phyloP scores from a whole-genome alignment of 2,329 filamentous ascomycete species.

The Alternaria brassicae region DNA sequence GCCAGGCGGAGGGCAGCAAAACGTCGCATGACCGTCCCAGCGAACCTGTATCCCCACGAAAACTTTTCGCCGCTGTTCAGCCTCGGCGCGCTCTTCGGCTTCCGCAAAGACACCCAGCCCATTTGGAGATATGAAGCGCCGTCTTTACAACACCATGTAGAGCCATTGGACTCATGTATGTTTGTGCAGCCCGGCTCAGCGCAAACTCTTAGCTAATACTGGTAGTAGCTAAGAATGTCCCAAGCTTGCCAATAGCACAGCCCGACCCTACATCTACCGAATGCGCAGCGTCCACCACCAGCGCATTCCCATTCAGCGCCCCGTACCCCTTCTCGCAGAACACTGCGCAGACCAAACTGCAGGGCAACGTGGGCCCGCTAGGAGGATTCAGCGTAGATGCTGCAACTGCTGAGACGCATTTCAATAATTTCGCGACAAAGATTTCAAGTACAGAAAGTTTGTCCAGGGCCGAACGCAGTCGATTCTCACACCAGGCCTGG shows the following conservation, averaged over 20 bases:
- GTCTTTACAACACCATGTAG: slow-evolving; percentile 23
- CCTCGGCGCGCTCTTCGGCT: slow-evolving; percentile 39
- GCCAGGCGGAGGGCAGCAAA: slow-evolving; percentile 63
- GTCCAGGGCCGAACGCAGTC: background rate
- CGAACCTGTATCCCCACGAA: slow-evolving; percentile 49
- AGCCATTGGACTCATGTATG: slow-evolving; percentile 30
- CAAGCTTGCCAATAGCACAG: background rate
- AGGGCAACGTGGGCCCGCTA: background rate
- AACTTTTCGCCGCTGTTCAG: slow-evolving; percentile 34
- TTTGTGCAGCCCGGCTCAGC: background rate
- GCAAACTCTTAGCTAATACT: slow-evolving; percentile 1
- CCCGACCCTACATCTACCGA: background rate
- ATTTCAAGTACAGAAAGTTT: slow-evolving; percentile 6
- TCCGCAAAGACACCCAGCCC: slow-evolving; percentile 28
- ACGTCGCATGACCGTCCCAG: slow-evolving; percentile 60
- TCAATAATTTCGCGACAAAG: slow-evolving; percentile 18
- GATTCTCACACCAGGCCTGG: slow-evolving; percentile 9
- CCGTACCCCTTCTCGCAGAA: slow-evolving; percentile 12
- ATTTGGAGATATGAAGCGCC: slow-evolving; percentile 49
- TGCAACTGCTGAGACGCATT: slow-evolving; percentile 6
- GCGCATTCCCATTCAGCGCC: background rate
- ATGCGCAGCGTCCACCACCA: background rate
- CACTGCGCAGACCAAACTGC: background rate
- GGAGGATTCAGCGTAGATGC: background rate
- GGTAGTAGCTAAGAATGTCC: slow-evolving; percentile 1